Conservation (phyloP, 2,329 filamentous ascomycete species). For the Colletotrichum abscissum region DNA sequence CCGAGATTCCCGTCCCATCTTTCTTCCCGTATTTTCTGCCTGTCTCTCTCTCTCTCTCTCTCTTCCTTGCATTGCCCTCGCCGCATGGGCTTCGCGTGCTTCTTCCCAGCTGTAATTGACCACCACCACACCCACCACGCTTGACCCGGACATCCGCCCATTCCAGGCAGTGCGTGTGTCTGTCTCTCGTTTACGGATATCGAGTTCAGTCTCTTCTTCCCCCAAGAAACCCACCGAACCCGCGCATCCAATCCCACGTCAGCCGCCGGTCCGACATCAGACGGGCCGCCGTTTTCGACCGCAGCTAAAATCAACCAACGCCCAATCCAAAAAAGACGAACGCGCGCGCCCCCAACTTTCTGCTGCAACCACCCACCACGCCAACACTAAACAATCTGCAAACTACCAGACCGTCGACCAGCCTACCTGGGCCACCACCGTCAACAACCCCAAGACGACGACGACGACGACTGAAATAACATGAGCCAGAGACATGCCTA, state of each 20-base stretch:
- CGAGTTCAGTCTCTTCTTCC: not conserved
- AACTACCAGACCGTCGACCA: constrained; percentile 12
- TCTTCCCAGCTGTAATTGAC: not conserved
- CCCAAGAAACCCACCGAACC: not conserved
- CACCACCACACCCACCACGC: not conserved
- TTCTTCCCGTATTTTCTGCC: not conserved
- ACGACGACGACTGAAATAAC: not conserved
- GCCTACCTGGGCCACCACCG: not conserved
- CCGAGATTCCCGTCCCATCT: not conserved
- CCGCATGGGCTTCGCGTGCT: not conserved
- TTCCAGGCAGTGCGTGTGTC: not conserved
- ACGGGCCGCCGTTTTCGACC: constrained; percentile 27
- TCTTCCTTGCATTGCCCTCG: not conserved
- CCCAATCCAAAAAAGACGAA: constrained; percentile 17
- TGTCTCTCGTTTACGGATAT: too few relatives aligned
- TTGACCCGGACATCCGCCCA: constrained; percentile 4
- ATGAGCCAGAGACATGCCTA: constrained; percentile 44
- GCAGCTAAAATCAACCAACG: not conserved
- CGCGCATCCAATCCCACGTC: constrained; percentile 11
- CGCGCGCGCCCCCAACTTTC: constrained; percentile 8
- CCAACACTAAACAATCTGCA: constrained; percentile 9
- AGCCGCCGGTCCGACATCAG: constrained; percentile 22
- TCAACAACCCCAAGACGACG: not conserved
- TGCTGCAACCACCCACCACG: constrained; percentile 11
- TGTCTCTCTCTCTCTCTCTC: not conserved